A percentile compares a stretch with the other conserved stretches of the same genome.
phyloP scores from a whole-genome alignment of 768 basidiomycete genomes.

The Roridomyces roridus region DNA sequence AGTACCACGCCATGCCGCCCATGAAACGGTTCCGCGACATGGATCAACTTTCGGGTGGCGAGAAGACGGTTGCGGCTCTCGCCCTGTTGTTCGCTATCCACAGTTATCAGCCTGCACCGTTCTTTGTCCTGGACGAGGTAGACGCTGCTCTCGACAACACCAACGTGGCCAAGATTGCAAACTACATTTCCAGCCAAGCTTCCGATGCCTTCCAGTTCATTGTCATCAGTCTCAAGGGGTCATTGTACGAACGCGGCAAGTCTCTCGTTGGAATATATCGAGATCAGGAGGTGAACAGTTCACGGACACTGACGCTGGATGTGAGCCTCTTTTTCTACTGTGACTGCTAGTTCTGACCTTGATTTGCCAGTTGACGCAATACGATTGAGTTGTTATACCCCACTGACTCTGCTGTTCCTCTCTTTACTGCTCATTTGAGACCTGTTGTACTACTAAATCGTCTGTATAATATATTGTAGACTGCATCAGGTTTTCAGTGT shows the following conservation, averaged over 20 bases:
- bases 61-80: conserved; percentile 98
- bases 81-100: conserved; percentile 97
- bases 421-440: conserved; percentile 3
- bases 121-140: conserved; percentile 98
- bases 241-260: conserved; percentile 88
- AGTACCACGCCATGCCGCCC: conserved; percentile 99
- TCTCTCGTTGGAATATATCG: conserved; percentile 94
- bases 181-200: conserved; percentile 87
- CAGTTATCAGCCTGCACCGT: conserved; percentile 95
- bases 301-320: conserved; percentile 89
- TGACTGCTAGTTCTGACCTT: conserved; percentile 14
- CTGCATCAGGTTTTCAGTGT: no score
- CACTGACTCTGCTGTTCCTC: not conserved
- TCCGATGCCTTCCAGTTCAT: conserved; percentile 92
- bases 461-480: conserved; percentile 4
- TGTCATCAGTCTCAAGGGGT: conserved; percentile 95
- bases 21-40: conserved; percentile 99
- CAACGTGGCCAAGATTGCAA: conserved; percentile 96
- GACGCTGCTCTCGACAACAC: conserved; percentile 98
- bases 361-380: conserved; percentile 22
- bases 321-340: conserved; percentile 47
- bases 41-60: conserved; percentile 98
- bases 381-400: conserved; percentile 9
- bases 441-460: conserved; percentile 11
- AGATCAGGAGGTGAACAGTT: conserved; percentile 93